A percentile compares a stretch with the other conserved stretches of the same genome.
These are phyloP conservation scores for Dendrobium officinale DNA, from an alignment of 106 monocot genomes.

Conservation along the genomic window DNA sequence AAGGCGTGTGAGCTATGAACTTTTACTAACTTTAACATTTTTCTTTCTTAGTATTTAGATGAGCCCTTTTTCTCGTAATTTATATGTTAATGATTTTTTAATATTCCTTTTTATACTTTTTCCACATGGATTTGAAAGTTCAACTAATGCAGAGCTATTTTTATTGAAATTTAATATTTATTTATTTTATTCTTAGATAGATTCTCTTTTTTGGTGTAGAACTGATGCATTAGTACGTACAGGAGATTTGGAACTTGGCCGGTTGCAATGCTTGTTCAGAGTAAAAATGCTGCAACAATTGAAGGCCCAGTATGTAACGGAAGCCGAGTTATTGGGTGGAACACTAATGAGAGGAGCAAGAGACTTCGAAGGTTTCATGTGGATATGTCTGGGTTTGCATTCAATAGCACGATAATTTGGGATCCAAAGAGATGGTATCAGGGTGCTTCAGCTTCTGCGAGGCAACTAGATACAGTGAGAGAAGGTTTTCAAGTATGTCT, in stretches of 20 bases:
- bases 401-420: conserved; percentile 94
- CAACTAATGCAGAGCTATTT: background rate
- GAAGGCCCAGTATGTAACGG: conserved; percentile 94
- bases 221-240: conserved; percentile 2
- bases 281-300: conserved; percentile 53
- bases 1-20: no score
- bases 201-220: background rate
- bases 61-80: background rate
- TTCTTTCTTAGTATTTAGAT: background rate
- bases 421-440: conserved; percentile 52
- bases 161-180: background rate
- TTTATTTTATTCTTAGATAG: background rate
- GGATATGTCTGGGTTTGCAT: conserved; percentile 95
- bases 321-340: conserved; percentile 79
- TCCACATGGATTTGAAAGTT: background rate
- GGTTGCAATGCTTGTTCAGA: conserved; percentile 70
- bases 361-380: conserved; percentile 87
- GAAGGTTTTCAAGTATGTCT: conserved; percentile 79
- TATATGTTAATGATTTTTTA: background rate
- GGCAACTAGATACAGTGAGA: conserved; percentile 70
- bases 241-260: conserved; percentile 80
- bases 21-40: background rate
- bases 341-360: conserved; percentile 80
- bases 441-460: conserved; percentile 32
- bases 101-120: background rate